Percentiles rank a stretch among this genome's conserved stretches.
These are phyloP conservation scores for Komagataella phaffii DNA, from an alignment of 805 yeast species.

Conservation along the genomic window DNA sequence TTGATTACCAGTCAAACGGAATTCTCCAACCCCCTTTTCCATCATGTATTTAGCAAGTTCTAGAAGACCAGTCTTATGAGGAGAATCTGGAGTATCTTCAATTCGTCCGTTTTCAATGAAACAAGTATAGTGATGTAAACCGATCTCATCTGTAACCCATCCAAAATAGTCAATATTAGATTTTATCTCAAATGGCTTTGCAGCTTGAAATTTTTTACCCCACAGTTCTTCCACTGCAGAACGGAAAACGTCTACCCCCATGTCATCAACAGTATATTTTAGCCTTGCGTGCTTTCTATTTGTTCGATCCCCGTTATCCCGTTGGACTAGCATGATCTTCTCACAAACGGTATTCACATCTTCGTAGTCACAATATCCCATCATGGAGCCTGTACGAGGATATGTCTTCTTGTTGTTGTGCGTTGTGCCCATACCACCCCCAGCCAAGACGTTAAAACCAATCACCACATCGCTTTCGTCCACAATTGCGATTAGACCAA, in stretches of 20 bases:
- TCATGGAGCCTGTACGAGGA: constrained; percentile 83
- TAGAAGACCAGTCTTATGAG: constrained; percentile 78
- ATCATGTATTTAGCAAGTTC: constrained; percentile 63
- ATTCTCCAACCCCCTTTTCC: constrained; percentile 57
- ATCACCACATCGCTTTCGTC: constrained; percentile 45
- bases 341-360: constrained; percentile 73
- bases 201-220: constrained; percentile 63
- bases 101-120: constrained; percentile 95
- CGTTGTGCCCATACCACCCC: constrained; percentile 99
- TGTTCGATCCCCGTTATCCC: constrained; percentile 89
- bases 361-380: constrained; percentile 63
- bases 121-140: constrained; percentile 81
- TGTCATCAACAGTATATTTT: constrained; percentile 90
- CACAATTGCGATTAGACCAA: constrained; percentile 83
- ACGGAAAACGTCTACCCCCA: constrained; percentile 81
- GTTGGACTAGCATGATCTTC: constrained; percentile 84
- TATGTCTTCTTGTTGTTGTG: constrained; percentile 95
- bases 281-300: constrained; percentile 96
- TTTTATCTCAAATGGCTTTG: constrained; percentile 62
- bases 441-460: constrained; percentile 84
- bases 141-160: constrained; percentile 80
- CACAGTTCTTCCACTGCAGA: constrained; percentile 69
- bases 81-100: constrained; percentile 81
- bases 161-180: constrained; percentile 89
- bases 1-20: constrained; percentile 93